Evolutionary conservation across 2,329 filamentous ascomycete genomes (phyloP), one percentile per base, ranked within the genome.

Genomic region (Metarhizium rileyi): DNA sequence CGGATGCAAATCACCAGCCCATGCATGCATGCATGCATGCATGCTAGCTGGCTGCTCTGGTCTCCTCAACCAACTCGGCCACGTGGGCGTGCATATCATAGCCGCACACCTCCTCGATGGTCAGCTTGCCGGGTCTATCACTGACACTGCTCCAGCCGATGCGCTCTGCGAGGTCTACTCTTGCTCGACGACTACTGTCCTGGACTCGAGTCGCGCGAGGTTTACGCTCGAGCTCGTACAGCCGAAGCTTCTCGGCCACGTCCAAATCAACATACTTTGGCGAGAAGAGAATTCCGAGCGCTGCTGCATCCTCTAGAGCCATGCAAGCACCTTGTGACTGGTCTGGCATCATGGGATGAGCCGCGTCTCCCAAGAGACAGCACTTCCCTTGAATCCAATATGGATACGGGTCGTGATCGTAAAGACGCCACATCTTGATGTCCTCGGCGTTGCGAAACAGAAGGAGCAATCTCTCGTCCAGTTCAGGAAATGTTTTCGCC

Each of bases 261-360:
- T 73, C 63, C 3, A 71, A 66, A 14, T 55, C 51, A 48, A 68
- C 66, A 47, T 68, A 61, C 36, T 56, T 56, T 20, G 59, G 55
- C 54, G 64, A 71, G 61, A 83, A 83, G 5, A 83, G 53, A 12
- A 82, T 75, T 0, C 80, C 79, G 1, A 84, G 64, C 0, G 76
- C 76, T 0, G 75, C 80, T 0, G 78, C 77, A 51, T 84, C 80
- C 58, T 84, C 80, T 33, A 83, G 80, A 0, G 80, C 79, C 77
- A 81, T 81, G 57, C 78, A 82, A 0, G 80, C 80, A 5, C 81
- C 81, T 62, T 85, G 81, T 50, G 75, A 79, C 60, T 84, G 81
- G 58, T 85, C 73, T 2, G 81, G 80, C 74, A 84, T 78, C 77
- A 82, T 83, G 16, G 81, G 81, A 60, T 84, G 81, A 4, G 71